Base-by-base conservation (phyloP, 176 grass and related monocot species). In the Aechmea fasciata region DNA sequence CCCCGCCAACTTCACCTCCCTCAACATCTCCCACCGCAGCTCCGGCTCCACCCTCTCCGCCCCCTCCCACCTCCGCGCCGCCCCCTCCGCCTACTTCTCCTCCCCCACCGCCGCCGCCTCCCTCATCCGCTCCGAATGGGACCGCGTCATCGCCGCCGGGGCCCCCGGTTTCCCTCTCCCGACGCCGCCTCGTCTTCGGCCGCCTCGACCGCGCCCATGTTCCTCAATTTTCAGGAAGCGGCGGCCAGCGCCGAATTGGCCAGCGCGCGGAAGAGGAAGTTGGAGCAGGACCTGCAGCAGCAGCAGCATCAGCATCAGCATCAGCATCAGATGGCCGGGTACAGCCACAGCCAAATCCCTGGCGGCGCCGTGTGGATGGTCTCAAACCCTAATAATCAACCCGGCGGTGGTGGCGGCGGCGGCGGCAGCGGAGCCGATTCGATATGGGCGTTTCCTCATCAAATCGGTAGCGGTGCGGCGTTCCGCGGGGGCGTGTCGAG, bases 1-100 rank as follows among this genome's bases (percentile, higher is more conserved):
- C 11, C 75, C 75, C 7, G 65, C 75, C 65, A 77, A 77, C 65
- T 77, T 77, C 65, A 77, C 75, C 65, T 77, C 75, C 6, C 75
- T 77, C 66, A 77, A 77, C 65, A 77, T 77, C 75, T 77, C 75
- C 65, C 75, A 69, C 75, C 75, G 75, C 52, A 62, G 75, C 66
- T 77, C 75, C 29, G 75, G 75, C 66, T 20, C 75, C 17, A 69
- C 48, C 11, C 48, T 77, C 18, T 77, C 75, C 33, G 75, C 65
- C 52, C 75, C 75, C 19, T 77, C 75, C 65, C 75, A 68, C 75
- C 75, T 77, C 75, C 75, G 66, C 65, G 51, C 74, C 10, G 64
- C 65, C 8, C 59, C 53, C 47, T 49, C 68, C 75, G 52, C 67
- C 63, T 53, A 47, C 52, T 57, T 29, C 52, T 65, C 75, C 17